phyloP scores from a whole-genome alignment of 2,329 filamentous ascomycete genomes.

The Talaromyces sp. region DNA sequence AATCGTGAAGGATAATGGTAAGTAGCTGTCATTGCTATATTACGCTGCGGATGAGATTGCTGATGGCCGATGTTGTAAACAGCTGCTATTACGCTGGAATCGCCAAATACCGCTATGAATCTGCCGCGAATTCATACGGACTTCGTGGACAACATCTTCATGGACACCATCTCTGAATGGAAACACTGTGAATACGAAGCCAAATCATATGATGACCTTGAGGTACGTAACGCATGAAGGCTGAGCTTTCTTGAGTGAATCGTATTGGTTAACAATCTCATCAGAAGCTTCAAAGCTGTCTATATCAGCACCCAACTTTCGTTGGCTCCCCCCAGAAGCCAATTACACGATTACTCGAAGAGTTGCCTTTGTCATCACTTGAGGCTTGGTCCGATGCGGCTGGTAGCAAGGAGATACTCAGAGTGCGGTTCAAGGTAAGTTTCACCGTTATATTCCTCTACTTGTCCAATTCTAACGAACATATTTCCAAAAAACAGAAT shows the following conservation, averaged over 20 bases:
- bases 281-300: conserved; percentile 13
- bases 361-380: conserved; percentile 5
- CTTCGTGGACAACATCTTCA: conserved; percentile 15
- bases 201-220: conserved; percentile 21
- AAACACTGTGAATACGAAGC: conserved; percentile 18
- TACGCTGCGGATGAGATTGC: neutral
- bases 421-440: conserved; percentile 12
- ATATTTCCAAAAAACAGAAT: conserved; percentile 13
- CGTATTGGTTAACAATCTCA: neutral
- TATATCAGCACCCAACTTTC: conserved; percentile 7
- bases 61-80: conserved; percentile 13
- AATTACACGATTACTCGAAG: neutral
- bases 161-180: conserved; percentile 16
- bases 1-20: conserved; percentile 56
- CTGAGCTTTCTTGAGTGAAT: neutral
- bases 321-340: neutral
- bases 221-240: conserved; percentile 24
- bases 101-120: neutral
- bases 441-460: neutral
- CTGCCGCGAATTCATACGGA: conserved; percentile 18
- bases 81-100: conserved; percentile 15
- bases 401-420: conserved; percentile 11
- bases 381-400: conserved; percentile 9
- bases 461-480: neutral
- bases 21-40: conserved; percentile 21